These are phyloP conservation scores for Pythium guiyangense DNA, from an alignment of 352 stramenopile species.

Conservation along the genomic window DNA sequence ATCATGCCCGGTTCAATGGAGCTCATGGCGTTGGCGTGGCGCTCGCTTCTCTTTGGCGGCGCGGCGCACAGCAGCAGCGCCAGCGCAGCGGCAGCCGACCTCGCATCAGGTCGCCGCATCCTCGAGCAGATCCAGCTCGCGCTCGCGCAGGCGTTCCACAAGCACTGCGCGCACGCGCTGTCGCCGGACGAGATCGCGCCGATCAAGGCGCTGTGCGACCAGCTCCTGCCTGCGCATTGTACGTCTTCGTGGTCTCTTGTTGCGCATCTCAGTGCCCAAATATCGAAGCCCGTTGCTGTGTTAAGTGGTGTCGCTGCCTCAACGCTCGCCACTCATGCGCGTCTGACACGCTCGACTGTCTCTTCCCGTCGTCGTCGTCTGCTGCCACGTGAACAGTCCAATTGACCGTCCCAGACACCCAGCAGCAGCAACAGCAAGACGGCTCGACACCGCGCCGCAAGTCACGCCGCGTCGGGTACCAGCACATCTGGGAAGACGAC, in stretches of 20 bases:
- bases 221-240: slow-evolving; percentile 68
- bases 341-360: neutral
- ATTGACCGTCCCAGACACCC: slow-evolving; percentile 35
- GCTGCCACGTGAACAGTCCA: slow-evolving; percentile 30
- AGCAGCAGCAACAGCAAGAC: neutral
- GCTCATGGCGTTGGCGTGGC: slow-evolving; percentile 41
- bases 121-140: slow-evolving; percentile 48
- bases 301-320: slow-evolving; percentile 2
- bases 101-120: slow-evolving; percentile 25
- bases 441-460: slow-evolving; percentile 3
- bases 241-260: slow-evolving; percentile 6
- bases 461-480: slow-evolving; percentile 42
- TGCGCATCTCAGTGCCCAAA: neutral
- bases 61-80: neutral
- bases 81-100: slow-evolving; percentile 13
- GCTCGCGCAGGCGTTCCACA: slow-evolving; percentile 34
- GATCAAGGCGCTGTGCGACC: slow-evolving; percentile 65
- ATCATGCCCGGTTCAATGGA: slow-evolving; percentile 24
- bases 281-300: neutral
- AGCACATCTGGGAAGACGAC: slow-evolving; percentile 81
- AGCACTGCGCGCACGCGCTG: slow-evolving; percentile 35
- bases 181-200: slow-evolving; percentile 48
- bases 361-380: neutral
- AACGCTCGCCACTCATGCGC: neutral
- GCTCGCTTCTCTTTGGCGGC: slow-evolving; percentile 25